Percentiles rank a stretch among this genome's conserved stretches.
These are phyloP conservation scores for Ostreobium quekettii DNA, from an alignment of 139 green algal genomes.

Conservation along the genomic window DNA sequence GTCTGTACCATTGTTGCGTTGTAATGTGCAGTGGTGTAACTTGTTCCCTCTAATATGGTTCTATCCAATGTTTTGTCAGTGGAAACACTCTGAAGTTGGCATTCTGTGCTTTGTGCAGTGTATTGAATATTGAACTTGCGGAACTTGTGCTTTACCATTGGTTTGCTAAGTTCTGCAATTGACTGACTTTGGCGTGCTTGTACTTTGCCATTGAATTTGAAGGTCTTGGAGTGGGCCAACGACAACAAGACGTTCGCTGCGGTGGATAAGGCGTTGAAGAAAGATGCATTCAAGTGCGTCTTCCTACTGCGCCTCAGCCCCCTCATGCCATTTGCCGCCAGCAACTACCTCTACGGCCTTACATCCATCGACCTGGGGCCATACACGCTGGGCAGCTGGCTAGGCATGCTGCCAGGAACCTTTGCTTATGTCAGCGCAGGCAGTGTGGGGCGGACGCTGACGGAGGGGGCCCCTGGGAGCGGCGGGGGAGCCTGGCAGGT, in stretches of 20 bases:
- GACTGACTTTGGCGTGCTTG: no score
- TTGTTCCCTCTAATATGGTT: no score
- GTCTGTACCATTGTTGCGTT: no score
- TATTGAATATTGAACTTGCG: no score
- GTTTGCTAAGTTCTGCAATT: no score
- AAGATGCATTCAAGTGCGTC: slow-evolving; percentile 88
- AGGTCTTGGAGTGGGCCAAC: slow-evolving; percentile 23
- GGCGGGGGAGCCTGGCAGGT: no score
- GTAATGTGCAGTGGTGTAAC: no score
- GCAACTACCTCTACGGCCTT: slow-evolving; percentile 88
- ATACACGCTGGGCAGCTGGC: slow-evolving; percentile 72
- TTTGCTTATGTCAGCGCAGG: slow-evolving; percentile 74
- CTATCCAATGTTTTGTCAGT: no score
- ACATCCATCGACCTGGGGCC: slow-evolving; percentile 68
- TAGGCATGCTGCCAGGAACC: slow-evolving; percentile 93
- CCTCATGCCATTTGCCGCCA: slow-evolving; percentile 80
- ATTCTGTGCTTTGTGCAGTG: no score
- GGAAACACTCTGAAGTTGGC: no score
- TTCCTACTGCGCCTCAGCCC: slow-evolving; percentile 82
- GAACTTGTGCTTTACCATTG: no score
- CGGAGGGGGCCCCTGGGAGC: neutral
- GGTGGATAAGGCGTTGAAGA: slow-evolving; percentile 83
- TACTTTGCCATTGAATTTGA: no score
- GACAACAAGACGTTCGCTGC: slow-evolving; percentile 64
- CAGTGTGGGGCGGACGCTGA: slow-evolving; percentile 3